Percentiles rank a stretch among this genome's conserved stretches.
phyloP scores from a whole-genome alignment of 768 basidiomycete species.

The Roridomyces roridus region DNA sequence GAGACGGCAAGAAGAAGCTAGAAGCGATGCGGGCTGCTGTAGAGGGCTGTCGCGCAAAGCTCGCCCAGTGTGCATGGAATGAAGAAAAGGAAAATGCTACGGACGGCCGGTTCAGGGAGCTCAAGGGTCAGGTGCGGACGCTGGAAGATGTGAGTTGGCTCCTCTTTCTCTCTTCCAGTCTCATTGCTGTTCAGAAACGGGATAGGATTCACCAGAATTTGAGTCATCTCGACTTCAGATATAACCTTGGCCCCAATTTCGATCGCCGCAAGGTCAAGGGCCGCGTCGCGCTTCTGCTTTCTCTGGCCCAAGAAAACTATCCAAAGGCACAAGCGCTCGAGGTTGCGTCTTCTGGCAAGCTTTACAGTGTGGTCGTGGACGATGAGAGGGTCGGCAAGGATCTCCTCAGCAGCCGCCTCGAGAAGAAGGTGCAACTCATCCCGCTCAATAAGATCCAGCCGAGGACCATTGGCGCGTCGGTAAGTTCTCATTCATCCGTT shows the following conservation, averaged over 20 bases:
- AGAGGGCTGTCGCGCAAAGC: conserved; percentile 55
- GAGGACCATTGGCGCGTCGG: conserved; percentile 49
- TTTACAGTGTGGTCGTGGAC: conserved; percentile 94
- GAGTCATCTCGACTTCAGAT: conserved; percentile 82
- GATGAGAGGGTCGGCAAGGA: conserved; percentile 89
- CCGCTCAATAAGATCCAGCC: conserved; percentile 91
- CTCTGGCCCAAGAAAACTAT: conserved; percentile 71
- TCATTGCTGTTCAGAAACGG: conserved; percentile 55
- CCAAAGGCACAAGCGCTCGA: conserved; percentile 90
- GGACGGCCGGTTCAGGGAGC: conserved; percentile 55
- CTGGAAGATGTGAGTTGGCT: conserved; percentile 63
- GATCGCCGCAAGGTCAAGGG: conserved; percentile 90
- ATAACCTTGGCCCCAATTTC: conserved; percentile 80
- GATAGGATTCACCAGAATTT: conserved; percentile 72
- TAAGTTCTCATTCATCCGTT: conserved; percentile 36
- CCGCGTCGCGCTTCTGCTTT: conserved; percentile 87
- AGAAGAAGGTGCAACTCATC: conserved; percentile 91
- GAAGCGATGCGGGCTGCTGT: conserved; percentile 63
- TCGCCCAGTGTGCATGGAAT: conserved; percentile 77
- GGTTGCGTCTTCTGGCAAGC: conserved; percentile 85
- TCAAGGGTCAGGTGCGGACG: conserved; percentile 58
- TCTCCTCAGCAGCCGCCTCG: conserved; percentile 75
- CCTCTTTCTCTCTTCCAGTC: conserved; percentile 2
- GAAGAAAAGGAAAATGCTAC: conserved; percentile 70
- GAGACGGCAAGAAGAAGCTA: conserved; percentile 74